Percentiles rank a stretch among this genome's conserved stretches.
phyloP scores from a whole-genome alignment of 2,329 filamentous ascomycete species.

The Pseudopithomyces maydicus region DNA sequence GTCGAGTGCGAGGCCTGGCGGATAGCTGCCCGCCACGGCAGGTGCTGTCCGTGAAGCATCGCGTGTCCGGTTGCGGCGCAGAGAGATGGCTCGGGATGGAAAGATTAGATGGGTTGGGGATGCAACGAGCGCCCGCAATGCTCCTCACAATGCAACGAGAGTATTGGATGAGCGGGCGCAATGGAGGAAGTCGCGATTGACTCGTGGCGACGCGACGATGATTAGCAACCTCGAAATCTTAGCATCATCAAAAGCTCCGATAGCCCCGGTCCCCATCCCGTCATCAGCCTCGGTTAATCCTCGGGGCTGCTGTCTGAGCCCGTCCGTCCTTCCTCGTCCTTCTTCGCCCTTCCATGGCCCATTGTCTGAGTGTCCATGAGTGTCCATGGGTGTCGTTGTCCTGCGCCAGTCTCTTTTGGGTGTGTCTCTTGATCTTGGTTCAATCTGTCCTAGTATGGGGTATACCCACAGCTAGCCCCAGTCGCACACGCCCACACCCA shows the following conservation, averaged over 20 bases:
- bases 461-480: too few relatives aligned
- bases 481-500: too few relatives aligned
- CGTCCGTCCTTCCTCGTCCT: neutral
- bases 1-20: constrained; percentile 54
- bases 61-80: constrained; percentile 11
- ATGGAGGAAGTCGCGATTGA: constrained; percentile 5
- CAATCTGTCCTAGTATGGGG: too few relatives aligned
- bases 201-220: constrained; percentile 24
- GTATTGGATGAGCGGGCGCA: constrained; percentile 15
- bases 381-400: too few relatives aligned
- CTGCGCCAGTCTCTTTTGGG: too few relatives aligned
- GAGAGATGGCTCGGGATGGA: constrained; percentile 12
- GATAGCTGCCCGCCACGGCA: constrained; percentile 69
- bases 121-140: constrained; percentile 9
- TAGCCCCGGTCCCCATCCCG: constrained; percentile 16
- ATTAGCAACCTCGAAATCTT: constrained; percentile 28
- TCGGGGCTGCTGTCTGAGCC: neutral
- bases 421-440: too few relatives aligned
- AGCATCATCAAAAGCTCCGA: constrained; percentile 35
- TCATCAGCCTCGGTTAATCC: constrained; percentile 6
- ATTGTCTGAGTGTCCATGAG: neutral
- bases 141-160: constrained; percentile 9
- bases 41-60: constrained; percentile 68
- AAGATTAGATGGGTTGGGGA: neutral
- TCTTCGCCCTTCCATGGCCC: neutral